These are phyloP conservation scores for Jacaranda mimosifolia DNA, from an alignment of 257 asterid species.

Conservation along the genomic window DNA sequence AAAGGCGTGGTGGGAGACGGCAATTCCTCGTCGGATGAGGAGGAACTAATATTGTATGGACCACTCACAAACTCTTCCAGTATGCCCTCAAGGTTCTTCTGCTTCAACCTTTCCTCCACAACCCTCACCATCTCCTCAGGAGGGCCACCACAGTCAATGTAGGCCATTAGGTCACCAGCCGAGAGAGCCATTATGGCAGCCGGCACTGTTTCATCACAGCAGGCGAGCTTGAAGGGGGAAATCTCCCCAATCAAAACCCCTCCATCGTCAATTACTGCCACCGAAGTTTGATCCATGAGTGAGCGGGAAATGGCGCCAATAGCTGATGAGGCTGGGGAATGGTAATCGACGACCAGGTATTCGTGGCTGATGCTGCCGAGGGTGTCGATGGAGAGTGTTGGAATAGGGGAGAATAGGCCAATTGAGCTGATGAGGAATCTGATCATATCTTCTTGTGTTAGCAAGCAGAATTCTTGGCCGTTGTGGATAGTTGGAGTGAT, in stretches of 20 bases:
- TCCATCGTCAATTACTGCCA: conserved; percentile 62
- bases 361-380: conserved; percentile 60
- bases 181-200: conserved; percentile 75
- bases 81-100: conserved; percentile 58
- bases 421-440: conserved; percentile 70
- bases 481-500: conserved; percentile 52
- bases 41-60: conserved; percentile 26
- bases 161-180: conserved; percentile 76
- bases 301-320: conserved; percentile 47
- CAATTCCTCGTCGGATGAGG: conserved; percentile 60
- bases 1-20: conserved; percentile 48
- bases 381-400: conserved; percentile 60
- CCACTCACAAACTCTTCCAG: conserved; percentile 50
- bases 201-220: conserved; percentile 63
- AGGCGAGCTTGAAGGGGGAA: conserved; percentile 64
- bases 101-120: conserved; percentile 60
- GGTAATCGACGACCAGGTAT: conserved; percentile 48
- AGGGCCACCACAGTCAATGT: conserved; percentile 77
- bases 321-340: conserved; percentile 60
- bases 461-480: conserved; percentile 77
- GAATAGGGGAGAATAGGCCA: conserved; percentile 70
- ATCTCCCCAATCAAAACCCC: conserved; percentile 67
- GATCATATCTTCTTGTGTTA: conserved; percentile 77
- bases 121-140: conserved; percentile 65
- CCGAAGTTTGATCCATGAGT: conserved; percentile 59